phyloP scores from a whole-genome alignment of 768 basidiomycete species.

The Suillus paluster region DNA sequence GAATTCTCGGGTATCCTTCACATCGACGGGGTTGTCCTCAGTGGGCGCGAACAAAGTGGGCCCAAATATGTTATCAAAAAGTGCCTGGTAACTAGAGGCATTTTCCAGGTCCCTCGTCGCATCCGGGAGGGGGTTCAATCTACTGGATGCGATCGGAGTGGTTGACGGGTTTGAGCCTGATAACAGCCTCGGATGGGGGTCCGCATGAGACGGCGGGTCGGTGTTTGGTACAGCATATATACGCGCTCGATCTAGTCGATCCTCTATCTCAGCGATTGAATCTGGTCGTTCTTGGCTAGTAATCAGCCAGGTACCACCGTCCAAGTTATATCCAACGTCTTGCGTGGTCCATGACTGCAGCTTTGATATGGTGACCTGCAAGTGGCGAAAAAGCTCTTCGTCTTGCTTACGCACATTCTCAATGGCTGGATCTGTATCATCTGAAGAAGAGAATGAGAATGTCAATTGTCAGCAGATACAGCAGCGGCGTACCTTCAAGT shows the following conservation, averaged over 20 bases:
- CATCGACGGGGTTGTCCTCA: not conserved
- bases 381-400: not conserved
- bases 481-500: not conserved
- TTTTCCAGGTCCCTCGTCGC: not conserved
- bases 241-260: not conserved
- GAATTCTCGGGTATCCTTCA: constrained; percentile 9
- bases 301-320: not conserved
- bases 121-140: not conserved
- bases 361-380: not conserved
- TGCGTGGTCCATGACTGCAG: not conserved
- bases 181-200: not conserved
- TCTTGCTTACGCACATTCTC: not conserved
- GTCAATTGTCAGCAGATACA: not conserved
- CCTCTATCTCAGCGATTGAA: not conserved
- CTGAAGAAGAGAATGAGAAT: constrained; percentile 1
- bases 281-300: not conserved
- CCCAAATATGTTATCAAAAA: not conserved
- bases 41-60: not conserved
- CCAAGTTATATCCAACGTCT: not conserved
- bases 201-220: not conserved
- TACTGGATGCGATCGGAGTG: not conserved
- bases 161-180: not conserved
- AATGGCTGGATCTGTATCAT: not conserved
- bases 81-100: not conserved
- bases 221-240: not conserved